Evolutionary conservation across 106 monocot species (phyloP).

Genomic region (Posidonia australis): DNA sequence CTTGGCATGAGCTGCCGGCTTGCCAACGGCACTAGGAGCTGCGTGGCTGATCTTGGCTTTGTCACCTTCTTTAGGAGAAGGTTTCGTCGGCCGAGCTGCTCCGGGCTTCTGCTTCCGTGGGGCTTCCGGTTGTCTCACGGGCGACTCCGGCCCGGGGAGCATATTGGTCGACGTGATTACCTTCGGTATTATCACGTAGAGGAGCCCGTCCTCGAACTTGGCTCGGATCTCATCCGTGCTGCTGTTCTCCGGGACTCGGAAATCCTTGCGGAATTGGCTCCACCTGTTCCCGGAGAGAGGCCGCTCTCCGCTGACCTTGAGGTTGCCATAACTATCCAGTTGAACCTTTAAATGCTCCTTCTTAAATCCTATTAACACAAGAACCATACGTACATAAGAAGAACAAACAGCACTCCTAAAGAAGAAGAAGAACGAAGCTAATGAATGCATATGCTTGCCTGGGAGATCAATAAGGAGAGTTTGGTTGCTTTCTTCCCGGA

Average conservation of each 20-base stretch:
- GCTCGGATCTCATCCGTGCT: slow-evolving; percentile 3
- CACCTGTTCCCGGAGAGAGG: not conserved
- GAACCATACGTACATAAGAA: not conserved
- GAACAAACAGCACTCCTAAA: no score
- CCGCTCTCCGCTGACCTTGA: slow-evolving; percentile 15
- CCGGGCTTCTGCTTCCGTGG: not conserved
- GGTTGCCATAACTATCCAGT: slow-evolving; percentile 3
- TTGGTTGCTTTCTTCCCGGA: no score
- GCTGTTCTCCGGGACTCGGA: slow-evolving; percentile 1
- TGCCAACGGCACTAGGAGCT: no score
- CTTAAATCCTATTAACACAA: slow-evolving; percentile 10
- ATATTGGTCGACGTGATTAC: not conserved
- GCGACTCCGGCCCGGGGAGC: not conserved
- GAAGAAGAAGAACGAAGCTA: no score
- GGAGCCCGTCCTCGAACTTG: slow-evolving; percentile 10
- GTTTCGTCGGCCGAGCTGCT: not conserved
- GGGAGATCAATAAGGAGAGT: no score
- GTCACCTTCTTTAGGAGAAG: not conserved
- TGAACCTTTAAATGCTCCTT: slow-evolving; percentile 15
- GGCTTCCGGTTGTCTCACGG: not conserved
- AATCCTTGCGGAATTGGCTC: slow-evolving; percentile 7
- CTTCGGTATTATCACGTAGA: slow-evolving; percentile 8
- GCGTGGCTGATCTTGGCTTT: no score
- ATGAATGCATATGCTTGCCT: no score
- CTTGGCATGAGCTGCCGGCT: not conserved